phyloP scores from a whole-genome alignment of 495 filamentous ascomycete genomes.

The Aspergillus cavernicola region DNA sequence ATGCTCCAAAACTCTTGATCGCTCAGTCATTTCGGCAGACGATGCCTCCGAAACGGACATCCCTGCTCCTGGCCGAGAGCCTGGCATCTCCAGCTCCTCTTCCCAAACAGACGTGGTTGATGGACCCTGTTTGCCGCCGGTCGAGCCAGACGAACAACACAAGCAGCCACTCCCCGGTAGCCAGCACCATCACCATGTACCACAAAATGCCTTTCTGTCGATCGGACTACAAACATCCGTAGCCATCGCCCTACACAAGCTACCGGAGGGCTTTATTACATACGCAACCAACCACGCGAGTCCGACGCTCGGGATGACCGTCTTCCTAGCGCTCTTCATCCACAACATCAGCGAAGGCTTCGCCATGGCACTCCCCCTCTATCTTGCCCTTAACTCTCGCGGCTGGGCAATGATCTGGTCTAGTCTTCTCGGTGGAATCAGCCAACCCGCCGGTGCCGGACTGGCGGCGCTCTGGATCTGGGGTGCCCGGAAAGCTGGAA shows the following conservation, averaged over 20 bases:
- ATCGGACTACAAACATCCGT: constrained; percentile 91
- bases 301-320: constrained; percentile 76
- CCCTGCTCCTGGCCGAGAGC: not conserved
- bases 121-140: constrained; percentile 7
- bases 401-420: constrained; percentile 80
- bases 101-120: constrained; percentile 11
- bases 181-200: constrained; percentile 93
- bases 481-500: constrained; percentile 46
- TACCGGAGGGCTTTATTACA: constrained; percentile 97
- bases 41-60: constrained; percentile 9
- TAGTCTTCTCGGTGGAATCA: constrained; percentile 75
- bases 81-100: constrained; percentile 11
- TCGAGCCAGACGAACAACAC: constrained; percentile 25
- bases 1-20: constrained; percentile 49
- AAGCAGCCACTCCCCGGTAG: constrained; percentile 25
- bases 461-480: constrained; percentile 83
- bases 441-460: constrained; percentile 81
- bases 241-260: constrained; percentile 93
- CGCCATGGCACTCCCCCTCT: constrained; percentile 85
- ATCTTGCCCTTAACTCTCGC: constrained; percentile 76
- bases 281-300: constrained; percentile 97
- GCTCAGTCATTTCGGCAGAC: constrained; percentile 11
- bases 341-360: constrained; percentile 99
- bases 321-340: constrained; percentile 93
- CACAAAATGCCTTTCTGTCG: constrained; percentile 86